A percentile compares a stretch with the other conserved stretches of the same genome.
Conservation (phyloP, 306 rosid species). For the Spatholobus suberectus region DNA sequence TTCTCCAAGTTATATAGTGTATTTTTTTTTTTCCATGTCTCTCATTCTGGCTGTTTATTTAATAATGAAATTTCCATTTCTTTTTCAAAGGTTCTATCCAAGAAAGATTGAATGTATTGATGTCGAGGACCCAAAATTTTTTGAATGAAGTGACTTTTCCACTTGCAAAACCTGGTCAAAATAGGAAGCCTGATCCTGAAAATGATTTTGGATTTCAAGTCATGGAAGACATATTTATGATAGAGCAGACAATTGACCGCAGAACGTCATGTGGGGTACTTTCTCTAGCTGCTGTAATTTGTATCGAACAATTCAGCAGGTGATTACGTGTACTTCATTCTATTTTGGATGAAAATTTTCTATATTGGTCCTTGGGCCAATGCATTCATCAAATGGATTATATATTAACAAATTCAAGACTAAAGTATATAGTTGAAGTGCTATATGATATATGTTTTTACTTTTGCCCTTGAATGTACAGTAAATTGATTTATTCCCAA, state of each 20-base stretch:
- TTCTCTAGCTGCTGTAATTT: conserved; percentile 81
- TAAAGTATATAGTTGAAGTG: neutral
- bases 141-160: conserved; percentile 85
- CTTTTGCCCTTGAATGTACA: conserved; percentile 1
- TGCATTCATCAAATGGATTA: conserved; percentile 10
- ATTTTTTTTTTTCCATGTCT: neutral
- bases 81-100: conserved; percentile 63
- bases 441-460: conserved; percentile 22
- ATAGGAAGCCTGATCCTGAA: conserved; percentile 57
- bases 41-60: conserved; percentile 14
- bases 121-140: conserved; percentile 78
- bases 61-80: neutral
- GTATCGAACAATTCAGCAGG: conserved; percentile 99
- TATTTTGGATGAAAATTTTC: neutral
- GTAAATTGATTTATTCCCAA: neutral
- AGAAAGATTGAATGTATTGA: conserved; percentile 70
- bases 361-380: conserved; percentile 8
- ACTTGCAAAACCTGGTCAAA: conserved; percentile 64
- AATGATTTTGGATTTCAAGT: conserved; percentile 53
- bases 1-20: neutral
- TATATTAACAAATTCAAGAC: neutral
- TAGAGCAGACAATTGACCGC: conserved; percentile 75
- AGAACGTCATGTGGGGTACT: conserved; percentile 74
- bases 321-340: conserved; percentile 44
- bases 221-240: conserved; percentile 75